A percentile compares a stretch with the other conserved stretches of the same genome.
Conservation (phyloP, 2,329 filamentous ascomycete genomes). For the Scytalidium lignicola region DNA sequence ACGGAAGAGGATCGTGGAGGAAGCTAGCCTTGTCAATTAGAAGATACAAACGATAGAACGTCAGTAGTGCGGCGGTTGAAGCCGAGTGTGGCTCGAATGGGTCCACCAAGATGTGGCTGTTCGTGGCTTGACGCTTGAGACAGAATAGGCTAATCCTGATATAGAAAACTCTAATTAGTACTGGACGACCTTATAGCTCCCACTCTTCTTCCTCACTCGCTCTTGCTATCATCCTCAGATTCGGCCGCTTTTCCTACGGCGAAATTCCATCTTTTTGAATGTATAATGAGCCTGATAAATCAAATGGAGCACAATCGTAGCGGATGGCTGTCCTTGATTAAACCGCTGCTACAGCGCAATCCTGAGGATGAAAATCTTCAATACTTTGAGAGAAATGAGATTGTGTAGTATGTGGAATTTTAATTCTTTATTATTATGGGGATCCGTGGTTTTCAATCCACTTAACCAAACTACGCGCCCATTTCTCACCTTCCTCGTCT, state of each 20-base stretch:
- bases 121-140: not conserved
- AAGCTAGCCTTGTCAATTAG: not conserved
- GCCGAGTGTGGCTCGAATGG: not conserved
- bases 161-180: no score
- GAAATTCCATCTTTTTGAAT: no score
- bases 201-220: no score
- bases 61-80: not conserved
- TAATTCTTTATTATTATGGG: not conserved
- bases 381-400: no score
- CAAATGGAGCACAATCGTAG: no score
- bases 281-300: no score
- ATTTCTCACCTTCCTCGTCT: constrained; percentile 21
- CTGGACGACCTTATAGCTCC: no score
- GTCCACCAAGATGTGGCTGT: not conserved
- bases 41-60: not conserved
- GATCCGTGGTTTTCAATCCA: constrained; percentile 19
- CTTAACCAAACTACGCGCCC: constrained; percentile 20
- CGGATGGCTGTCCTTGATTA: no score
- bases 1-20: not conserved
- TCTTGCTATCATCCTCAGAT: no score
- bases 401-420: not conserved
- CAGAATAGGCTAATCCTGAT: not conserved
- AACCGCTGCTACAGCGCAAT: no score
- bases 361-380: no score
- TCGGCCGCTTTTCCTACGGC: no score